These are phyloP conservation scores for Xylaria sp. DNA, from an alignment of 2,329 filamentous ascomycete genomes.

Conservation along the genomic window DNA sequence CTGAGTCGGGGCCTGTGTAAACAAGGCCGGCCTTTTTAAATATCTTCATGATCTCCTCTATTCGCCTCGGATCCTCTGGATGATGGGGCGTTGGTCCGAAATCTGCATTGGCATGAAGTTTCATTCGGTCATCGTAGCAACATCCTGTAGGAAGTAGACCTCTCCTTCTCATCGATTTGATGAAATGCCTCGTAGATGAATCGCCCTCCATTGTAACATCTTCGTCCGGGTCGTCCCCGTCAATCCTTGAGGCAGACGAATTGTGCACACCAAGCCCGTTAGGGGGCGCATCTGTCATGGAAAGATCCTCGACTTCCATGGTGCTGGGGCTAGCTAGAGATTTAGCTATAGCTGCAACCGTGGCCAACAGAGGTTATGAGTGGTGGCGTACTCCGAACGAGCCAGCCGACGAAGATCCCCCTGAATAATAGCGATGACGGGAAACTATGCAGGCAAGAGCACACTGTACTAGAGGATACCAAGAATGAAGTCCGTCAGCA, in stretches of 20 bases:
- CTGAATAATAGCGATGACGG: neutral
- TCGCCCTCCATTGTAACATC: constrained; percentile 51
- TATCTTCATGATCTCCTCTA: constrained; percentile 91
- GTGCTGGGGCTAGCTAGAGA: constrained; percentile 10
- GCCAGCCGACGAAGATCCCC: neutral
- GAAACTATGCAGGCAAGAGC: neutral
- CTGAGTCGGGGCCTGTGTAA: constrained; percentile 67
- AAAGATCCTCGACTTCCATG: constrained; percentile 59
- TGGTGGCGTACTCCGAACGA: constrained; percentile 7
- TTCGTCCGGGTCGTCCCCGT: constrained; percentile 43
- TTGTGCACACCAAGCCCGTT: constrained; percentile 54
- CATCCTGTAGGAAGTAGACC: constrained; percentile 76
- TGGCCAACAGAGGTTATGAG: neutral
- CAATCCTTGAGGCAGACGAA: constrained; percentile 39
- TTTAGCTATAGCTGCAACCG: constrained; percentile 15
- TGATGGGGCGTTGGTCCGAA: constrained; percentile 81
- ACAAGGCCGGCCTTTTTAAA: constrained; percentile 86
- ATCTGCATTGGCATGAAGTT: constrained; percentile 89
- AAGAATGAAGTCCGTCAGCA: neutral
- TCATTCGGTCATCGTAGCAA: constrained; percentile 95
- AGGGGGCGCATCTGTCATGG: constrained; percentile 56
- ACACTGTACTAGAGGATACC: neutral
- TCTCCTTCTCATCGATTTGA: constrained; percentile 55
- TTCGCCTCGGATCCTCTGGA: constrained; percentile 91
- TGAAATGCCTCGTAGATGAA: constrained; percentile 50